These are phyloP conservation scores for Fraxinus greggii DNA, from an alignment of 305 asterid genomes.

Conservation along the genomic window DNA sequence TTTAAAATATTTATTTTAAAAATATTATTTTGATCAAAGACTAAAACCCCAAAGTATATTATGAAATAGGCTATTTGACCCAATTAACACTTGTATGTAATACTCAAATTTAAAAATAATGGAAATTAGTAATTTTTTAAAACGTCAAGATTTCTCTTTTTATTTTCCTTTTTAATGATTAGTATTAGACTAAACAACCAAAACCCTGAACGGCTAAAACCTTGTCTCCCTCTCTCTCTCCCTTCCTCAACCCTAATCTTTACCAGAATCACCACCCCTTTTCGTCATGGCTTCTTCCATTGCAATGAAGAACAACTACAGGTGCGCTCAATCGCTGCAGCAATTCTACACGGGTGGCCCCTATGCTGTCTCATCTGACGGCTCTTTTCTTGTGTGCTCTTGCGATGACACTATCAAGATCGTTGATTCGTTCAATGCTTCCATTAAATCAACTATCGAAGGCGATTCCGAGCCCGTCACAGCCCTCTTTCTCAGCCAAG, in stretches of 20 bases:
- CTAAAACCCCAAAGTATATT: too few species aligned
- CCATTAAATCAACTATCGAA: slow-evolving; percentile 72
- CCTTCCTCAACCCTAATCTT: not conserved
- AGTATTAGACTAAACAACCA: not conserved
- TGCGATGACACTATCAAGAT: slow-evolving; percentile 72
- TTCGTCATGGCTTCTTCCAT: slow-evolving; percentile 46
- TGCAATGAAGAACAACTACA: slow-evolving; percentile 68
- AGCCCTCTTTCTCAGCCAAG: slow-evolving; percentile 70
- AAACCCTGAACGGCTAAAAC: slow-evolving; percentile 36
- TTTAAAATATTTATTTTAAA: too few species aligned
- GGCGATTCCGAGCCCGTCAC: slow-evolving; percentile 88
- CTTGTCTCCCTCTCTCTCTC: not conserved
- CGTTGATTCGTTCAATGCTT: slow-evolving; percentile 67
- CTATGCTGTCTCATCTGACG: slow-evolving; percentile 73
- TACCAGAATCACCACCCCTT: not conserved
- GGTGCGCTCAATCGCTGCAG: slow-evolving; percentile 60
- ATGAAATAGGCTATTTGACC: too few species aligned
- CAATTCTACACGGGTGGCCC: slow-evolving; percentile 95
- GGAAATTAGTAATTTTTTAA: not conserved
- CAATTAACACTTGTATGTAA: too few species aligned
- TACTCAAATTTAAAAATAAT: not conserved
- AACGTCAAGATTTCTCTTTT: not conserved
- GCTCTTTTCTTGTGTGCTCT: slow-evolving; percentile 77
- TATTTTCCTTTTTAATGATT: not conserved
- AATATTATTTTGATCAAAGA: too few species aligned